Evolutionary conservation across 1,284 basidiomycete species (phyloP).

Genomic region (Marasmius oreades): DNA sequence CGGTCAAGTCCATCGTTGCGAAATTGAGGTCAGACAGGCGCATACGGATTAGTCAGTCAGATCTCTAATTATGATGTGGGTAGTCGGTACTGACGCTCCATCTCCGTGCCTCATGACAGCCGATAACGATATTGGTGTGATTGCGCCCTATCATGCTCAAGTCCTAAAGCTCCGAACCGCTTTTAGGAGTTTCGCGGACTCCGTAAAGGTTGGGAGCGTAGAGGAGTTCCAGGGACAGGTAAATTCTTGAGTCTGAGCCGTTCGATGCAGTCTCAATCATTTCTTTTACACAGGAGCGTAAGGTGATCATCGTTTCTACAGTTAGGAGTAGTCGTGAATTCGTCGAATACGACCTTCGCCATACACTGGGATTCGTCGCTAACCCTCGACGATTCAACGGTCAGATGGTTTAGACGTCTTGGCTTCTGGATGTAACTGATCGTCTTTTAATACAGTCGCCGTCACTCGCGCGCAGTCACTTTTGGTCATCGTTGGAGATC

Average conservation of each 20-base stretch:
- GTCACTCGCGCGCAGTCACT: conserved; percentile 56
- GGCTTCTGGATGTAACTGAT: too few species aligned
- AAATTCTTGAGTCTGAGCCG: conserved; percentile 1
- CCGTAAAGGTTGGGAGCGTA: conserved; percentile 40
- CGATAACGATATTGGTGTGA: conserved; percentile 36
- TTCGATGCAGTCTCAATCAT: not conserved
- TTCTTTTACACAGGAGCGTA: conserved; percentile 44
- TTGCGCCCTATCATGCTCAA: conserved; percentile 43
- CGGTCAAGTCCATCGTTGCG: conserved; percentile 40
- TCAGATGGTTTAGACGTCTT: conserved; percentile 28
- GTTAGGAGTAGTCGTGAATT: conserved; percentile 57
- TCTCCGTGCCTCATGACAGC: conserved; percentile 1
- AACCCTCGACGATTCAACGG: conserved; percentile 63
- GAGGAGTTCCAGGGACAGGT: conserved; percentile 48
- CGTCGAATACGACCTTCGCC: conserved; percentile 52
- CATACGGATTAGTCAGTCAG: conserved; percentile 20
- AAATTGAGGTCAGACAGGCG: conserved; percentile 26
- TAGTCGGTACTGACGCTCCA: not conserved
- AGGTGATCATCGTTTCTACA: conserved; percentile 63
- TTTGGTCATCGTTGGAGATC: conserved; percentile 53
- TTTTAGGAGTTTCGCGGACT: conserved; percentile 18
- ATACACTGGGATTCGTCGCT: conserved; percentile 62
- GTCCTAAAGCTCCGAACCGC: conserved; percentile 21
- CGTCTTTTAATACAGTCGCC: too few species aligned
- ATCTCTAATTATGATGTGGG: not conserved